These are phyloP conservation scores for Moricandia arvensis DNA, from an alignment of 345 rosid genomes.

Conservation along the genomic window DNA sequence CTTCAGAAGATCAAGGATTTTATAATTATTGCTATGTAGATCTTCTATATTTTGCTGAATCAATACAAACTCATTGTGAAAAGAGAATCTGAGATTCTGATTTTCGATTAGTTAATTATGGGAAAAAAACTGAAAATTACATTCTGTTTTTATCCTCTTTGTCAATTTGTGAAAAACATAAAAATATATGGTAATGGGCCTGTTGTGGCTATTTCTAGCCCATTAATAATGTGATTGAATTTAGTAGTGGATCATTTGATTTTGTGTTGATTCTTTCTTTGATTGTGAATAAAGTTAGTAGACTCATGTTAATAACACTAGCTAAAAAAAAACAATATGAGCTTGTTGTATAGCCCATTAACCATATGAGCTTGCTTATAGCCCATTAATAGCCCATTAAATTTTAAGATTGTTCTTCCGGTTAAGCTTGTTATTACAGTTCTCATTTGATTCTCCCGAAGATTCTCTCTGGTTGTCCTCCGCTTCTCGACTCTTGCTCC, in stretches of 20 bases:
- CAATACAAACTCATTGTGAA: slow-evolving; percentile 12
- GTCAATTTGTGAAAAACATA: background rate
- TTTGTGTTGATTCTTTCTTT: too few relatives aligned
- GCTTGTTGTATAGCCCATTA: background rate
- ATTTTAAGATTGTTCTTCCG: background rate
- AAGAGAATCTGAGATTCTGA: slow-evolving; percentile 1
- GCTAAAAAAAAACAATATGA: background rate
- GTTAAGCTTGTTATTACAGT: background rate
- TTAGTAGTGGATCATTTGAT: background rate
- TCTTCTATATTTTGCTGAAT: slow-evolving; percentile 8
- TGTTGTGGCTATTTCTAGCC: background rate
- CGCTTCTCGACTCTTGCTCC: background rate
- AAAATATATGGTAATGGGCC: slow-evolving; percentile 7
- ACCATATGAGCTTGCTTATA: too few relatives aligned
- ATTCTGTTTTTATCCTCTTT: background rate
- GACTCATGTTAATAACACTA: background rate
- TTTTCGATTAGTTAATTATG: background rate
- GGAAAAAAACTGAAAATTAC: background rate
- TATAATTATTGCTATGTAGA: background rate
- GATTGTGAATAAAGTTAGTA: background rate
- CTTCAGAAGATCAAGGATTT: slow-evolving; percentile 19
- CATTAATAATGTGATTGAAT: background rate
- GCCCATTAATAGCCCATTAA: background rate
- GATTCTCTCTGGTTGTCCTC: background rate
- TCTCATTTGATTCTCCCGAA: background rate